A percentile compares a stretch with the other conserved stretches of the same genome.
Evolutionary conservation across 352 stramenopile genomes (phyloP).

Genomic region (Pythium utonaiense): DNA sequence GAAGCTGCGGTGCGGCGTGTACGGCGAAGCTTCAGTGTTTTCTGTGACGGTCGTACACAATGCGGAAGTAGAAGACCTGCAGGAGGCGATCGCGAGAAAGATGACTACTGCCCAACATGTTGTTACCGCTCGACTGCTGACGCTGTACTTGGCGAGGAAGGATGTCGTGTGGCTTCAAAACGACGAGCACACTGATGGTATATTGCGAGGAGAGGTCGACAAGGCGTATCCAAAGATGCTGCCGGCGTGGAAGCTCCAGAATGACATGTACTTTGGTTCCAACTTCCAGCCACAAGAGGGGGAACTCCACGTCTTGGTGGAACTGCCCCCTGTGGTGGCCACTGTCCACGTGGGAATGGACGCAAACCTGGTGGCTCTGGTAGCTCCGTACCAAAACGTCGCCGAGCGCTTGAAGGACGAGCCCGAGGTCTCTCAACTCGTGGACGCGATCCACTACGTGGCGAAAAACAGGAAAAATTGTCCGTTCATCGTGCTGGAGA

Average conservation of each 20-base stretch:
- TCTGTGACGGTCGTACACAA: too few relatives aligned
- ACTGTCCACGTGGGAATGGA: background rate
- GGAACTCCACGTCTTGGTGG: background rate
- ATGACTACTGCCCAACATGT: background rate
- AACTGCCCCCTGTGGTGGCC: background rate
- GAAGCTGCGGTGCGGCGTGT: too few relatives aligned
- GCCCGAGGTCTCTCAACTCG: background rate
- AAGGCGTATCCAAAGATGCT: background rate
- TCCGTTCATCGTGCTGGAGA: slow-evolving; percentile 19
- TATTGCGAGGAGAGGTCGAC: background rate
- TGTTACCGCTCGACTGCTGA: background rate
- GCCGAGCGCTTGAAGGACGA: background rate
- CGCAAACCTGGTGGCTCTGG: background rate
- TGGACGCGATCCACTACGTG: background rate
- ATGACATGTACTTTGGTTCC: background rate
- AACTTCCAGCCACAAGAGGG: background rate
- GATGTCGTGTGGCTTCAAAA: background rate
- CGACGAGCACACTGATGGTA: background rate
- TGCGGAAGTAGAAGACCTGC: too few relatives aligned
- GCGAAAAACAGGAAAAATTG: background rate
- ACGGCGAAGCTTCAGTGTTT: too few relatives aligned
- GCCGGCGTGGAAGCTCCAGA: background rate
- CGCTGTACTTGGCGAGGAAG: background rate
- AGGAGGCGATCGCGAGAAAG: background rate
- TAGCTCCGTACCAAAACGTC: background rate